Evolutionary conservation across 139 green algal species (phyloP).

Genomic region (Haematococcus lacustris): DNA sequence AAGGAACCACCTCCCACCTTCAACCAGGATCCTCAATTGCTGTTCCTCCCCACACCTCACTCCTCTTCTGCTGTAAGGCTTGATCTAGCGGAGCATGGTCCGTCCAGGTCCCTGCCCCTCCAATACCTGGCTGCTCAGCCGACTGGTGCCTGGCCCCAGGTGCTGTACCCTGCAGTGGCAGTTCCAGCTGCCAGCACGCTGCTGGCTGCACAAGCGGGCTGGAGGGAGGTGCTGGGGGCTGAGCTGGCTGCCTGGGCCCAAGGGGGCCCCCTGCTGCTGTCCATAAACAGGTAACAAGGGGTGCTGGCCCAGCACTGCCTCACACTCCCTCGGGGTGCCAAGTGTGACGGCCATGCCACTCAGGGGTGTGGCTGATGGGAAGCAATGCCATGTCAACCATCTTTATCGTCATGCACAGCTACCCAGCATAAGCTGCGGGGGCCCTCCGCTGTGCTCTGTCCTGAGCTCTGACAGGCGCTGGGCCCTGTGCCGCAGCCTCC

Average conservation of each 20-base stretch:
- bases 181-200: conserved; percentile 48
- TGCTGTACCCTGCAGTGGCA: conserved; percentile 85
- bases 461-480: no score
- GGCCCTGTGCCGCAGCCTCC: no score
- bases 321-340: no score
- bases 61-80: background rate
- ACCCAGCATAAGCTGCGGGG: no score
- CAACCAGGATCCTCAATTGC: background rate
- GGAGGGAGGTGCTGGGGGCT: conserved; percentile 30
- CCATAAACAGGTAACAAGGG: conserved; percentile 90
- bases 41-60: background rate
- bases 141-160: conserved; percentile 30
- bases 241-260: conserved; percentile 42
- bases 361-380: no score
- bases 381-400: no score
- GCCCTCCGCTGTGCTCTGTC: no score
- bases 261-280: conserved; percentile 69
- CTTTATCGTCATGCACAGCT: no score
- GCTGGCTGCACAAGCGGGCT: conserved; percentile 17
- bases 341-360: no score
- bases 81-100: background rate
- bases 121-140: background rate
- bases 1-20: background rate
- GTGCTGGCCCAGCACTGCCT: no score
- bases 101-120: background rate